phyloP scores from a whole-genome alignment of 805 yeast genomes.

The Dipodascopsis uninucleata region DNA sequence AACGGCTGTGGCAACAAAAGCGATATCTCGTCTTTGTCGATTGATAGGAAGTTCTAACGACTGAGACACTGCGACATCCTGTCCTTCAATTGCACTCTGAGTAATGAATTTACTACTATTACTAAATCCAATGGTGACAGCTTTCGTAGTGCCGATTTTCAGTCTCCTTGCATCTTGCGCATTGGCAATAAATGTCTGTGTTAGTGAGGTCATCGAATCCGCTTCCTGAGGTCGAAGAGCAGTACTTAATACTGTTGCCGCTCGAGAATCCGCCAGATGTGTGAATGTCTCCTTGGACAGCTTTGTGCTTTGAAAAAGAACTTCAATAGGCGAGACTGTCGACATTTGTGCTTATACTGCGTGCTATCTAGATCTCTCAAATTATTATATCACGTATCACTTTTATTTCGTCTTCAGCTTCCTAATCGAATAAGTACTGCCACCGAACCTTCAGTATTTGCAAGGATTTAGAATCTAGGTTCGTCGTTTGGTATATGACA shows the following conservation, averaged over 20 bases:
- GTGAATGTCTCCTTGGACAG: constrained; percentile 3
- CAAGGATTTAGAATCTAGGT: too few relatives aligned
- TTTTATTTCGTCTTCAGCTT: too few relatives aligned
- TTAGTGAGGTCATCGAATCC: constrained; percentile 6
- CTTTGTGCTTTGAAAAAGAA: constrained; percentile 1
- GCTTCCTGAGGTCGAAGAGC: constrained; percentile 3
- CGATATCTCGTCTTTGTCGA: too few relatives aligned
- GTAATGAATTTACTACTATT: constrained; percentile 10
- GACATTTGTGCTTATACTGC: too few relatives aligned
- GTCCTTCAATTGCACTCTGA: constrained; percentile 18
- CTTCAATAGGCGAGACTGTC: constrained; percentile 8
- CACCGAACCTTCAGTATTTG: too few relatives aligned
- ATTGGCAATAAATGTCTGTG: constrained; percentile 18
- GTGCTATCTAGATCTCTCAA: too few relatives aligned
- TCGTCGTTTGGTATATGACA: too few relatives aligned
- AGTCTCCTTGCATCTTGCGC: constrained; percentile 21
- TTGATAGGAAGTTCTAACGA: too few relatives aligned
- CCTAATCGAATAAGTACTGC: too few relatives aligned
- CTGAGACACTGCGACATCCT: constrained; percentile 5
- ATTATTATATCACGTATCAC: too few relatives aligned
- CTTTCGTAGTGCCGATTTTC: constrained; percentile 23
- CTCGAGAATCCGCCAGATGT: constrained; percentile 27
- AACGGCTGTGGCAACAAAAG: constrained; percentile 10
- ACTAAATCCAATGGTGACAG: constrained; percentile 16
- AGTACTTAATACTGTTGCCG: constrained; percentile 21